A percentile compares a stretch with the other conserved stretches of the same genome.
Conservation (phyloP, 805 yeast genomes). For the Wickerhamiella brachini region DNA sequence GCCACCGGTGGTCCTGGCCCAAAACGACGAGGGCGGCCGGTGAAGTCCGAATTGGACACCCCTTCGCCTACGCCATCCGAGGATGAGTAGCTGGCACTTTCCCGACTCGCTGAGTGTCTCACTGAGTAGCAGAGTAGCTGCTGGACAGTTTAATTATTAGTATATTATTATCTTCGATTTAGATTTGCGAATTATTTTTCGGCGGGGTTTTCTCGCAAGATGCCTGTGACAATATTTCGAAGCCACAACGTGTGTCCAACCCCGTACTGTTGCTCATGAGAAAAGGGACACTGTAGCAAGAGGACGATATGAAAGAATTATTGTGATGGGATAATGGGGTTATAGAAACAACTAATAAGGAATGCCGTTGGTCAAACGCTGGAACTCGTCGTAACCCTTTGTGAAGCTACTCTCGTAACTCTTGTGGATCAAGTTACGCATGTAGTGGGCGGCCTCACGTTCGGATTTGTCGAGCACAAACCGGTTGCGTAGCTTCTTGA, state of each 20-base stretch:
- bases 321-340: too few species aligned
- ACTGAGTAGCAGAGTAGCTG: too few species aligned
- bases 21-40: neutral
- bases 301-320: too few species aligned
- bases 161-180: neutral
- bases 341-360: conserved; percentile 44
- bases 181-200: too few species aligned
- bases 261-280: too few species aligned
- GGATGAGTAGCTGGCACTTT: too few species aligned
- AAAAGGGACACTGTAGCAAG: too few species aligned
- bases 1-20: neutral
- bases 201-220: too few species aligned
- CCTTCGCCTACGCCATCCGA: neutral
- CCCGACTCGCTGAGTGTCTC: too few species aligned
- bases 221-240: too few species aligned
- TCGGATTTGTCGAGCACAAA: conserved; percentile 74
- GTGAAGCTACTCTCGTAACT: conserved; percentile 82
- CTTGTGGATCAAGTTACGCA: conserved; percentile 62
- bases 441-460: conserved; percentile 66
- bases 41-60: neutral
- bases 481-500: conserved; percentile 59
- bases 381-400: conserved; percentile 95
- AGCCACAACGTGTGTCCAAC: too few species aligned
- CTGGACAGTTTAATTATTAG: conserved; percentile 1
- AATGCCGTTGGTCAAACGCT: conserved; percentile 88